phyloP scores from a whole-genome alignment of 2,329 filamentous ascomycete genomes.

The Colletotrichum horii region DNA sequence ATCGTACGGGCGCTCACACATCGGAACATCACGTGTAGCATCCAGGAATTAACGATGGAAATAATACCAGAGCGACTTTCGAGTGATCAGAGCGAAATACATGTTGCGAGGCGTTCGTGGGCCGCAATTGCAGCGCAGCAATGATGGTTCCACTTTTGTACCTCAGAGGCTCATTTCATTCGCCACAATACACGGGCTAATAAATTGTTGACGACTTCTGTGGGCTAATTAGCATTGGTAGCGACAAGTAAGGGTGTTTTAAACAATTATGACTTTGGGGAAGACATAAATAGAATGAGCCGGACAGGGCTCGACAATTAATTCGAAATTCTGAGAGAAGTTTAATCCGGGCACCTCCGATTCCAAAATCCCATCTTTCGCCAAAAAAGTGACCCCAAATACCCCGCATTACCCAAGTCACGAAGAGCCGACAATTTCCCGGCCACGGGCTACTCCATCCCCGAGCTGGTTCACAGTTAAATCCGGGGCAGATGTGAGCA shows the following conservation, averaged over 20 bases:
- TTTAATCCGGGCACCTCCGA: neutral
- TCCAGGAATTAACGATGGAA: too few relatives aligned
- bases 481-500: neutral
- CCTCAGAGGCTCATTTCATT: too few relatives aligned
- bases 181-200: neutral
- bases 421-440: neutral
- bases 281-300: accelerated
- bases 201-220: accelerated
- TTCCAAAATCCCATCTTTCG: neutral
- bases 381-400: neutral
- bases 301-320: accelerated
- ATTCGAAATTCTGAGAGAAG: neutral
- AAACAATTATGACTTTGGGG: accelerated
- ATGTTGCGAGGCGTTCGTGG: too few relatives aligned
- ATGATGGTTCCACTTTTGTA: accelerated
- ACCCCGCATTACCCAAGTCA: neutral
- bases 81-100: too few relatives aligned
- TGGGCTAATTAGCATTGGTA: accelerated
- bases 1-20: accelerated
- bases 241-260: neutral
- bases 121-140: too few relatives aligned
- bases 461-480: neutral
- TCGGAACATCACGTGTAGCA: neutral
- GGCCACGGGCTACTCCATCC: neutral
- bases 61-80: accelerated